These are phyloP conservation scores for Polytrichum commune DNA, from an alignment of 225 moss, liverwort and hornwort species.

Conservation along the genomic window DNA sequence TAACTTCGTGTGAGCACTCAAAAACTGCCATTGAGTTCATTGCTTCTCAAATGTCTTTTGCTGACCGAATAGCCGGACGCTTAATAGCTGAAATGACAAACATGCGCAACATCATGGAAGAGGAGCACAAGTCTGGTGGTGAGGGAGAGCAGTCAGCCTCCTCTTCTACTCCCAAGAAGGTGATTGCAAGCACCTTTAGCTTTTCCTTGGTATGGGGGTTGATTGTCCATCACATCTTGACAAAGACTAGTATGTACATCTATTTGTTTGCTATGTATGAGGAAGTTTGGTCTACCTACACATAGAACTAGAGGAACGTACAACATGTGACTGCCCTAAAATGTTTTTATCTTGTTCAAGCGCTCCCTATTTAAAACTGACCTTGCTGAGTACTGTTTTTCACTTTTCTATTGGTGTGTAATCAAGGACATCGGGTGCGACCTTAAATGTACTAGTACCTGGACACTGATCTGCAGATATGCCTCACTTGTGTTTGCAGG, in stretches of 20 bases:
- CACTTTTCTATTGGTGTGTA: too few relatives aligned
- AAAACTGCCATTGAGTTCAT: conserved; percentile 36
- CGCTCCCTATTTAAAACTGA: too few relatives aligned
- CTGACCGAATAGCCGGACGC: conserved; percentile 19
- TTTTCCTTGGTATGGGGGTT: not conserved
- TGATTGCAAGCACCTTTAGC: not conserved
- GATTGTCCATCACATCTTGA: too few relatives aligned
- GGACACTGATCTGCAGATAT: too few relatives aligned
- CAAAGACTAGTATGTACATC: too few relatives aligned
- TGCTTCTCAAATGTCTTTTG: conserved; percentile 27
- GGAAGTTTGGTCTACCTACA: not conserved
- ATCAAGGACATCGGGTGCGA: too few relatives aligned
- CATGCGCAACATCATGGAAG: conserved; percentile 21
- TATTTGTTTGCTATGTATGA: too few relatives aligned
- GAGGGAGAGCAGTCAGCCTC: conserved; percentile 11
- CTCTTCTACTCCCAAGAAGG: conserved; percentile 10
- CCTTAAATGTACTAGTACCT: too few relatives aligned
- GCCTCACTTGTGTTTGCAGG: conserved; percentile 9
- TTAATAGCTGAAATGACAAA: conserved; percentile 26
- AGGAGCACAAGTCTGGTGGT: not conserved
- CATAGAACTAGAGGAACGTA: not conserved
- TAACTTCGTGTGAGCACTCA: conserved; percentile 11
- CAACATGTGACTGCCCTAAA: not conserved
- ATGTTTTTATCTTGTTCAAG: not conserved
- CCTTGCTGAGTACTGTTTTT: too few relatives aligned